Base-by-base conservation (phyloP, 495 filamentous ascomycete species). In the Aspergillus haitiensis region DNA sequence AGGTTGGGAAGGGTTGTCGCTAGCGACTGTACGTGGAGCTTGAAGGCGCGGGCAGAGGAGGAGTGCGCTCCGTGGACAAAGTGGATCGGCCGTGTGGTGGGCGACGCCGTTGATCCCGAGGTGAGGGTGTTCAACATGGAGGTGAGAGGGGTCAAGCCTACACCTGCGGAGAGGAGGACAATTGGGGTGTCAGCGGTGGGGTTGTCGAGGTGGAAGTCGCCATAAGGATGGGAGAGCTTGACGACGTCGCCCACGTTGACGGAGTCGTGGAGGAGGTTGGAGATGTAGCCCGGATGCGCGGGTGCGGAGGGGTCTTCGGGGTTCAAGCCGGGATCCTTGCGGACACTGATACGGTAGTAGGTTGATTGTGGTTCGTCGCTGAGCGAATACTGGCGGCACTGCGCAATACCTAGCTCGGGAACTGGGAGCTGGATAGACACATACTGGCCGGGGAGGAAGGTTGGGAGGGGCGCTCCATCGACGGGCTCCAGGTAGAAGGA, bases 371-470 rank as follows among this genome's bases (percentile, higher is more conserved):
- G 86, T 46, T 77, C 74, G 50, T 89, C 87, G 69, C 81, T 85
- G 51, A 92, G 83, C 15, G 84, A 87, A 73, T 91, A 92, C 76
- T 91, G 88, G 47, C 88, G 75, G n/a, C 81, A 76, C 70, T 92
- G 88, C 40, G 73, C 64, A 65, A 85, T 74, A 13, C 81, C 75
- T 36, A 89, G 76, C 27, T 81, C 74, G 0, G 84, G 84, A 0
- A 87, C 80, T 59, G 77, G 71, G 9, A 84, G 66, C 55, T 81
- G 80, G 45, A 92, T 69, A 33, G 82, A 84, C 64, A 89, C 80
- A 69, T 88, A 92, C 67, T 91, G 88, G 53, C 88, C 88, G 0
- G 88, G 87, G 42, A 78, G 70, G 76, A 80, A 91, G 2, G 60
- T 33, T 2, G 88, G 88, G 32, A 91, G 75, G 31, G 77, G 72